A percentile compares a stretch with the other conserved stretches of the same genome.
These are phyloP conservation scores for Cucurbita ficifolia DNA, from an alignment of 306 rosid species.

Conservation along the genomic window DNA sequence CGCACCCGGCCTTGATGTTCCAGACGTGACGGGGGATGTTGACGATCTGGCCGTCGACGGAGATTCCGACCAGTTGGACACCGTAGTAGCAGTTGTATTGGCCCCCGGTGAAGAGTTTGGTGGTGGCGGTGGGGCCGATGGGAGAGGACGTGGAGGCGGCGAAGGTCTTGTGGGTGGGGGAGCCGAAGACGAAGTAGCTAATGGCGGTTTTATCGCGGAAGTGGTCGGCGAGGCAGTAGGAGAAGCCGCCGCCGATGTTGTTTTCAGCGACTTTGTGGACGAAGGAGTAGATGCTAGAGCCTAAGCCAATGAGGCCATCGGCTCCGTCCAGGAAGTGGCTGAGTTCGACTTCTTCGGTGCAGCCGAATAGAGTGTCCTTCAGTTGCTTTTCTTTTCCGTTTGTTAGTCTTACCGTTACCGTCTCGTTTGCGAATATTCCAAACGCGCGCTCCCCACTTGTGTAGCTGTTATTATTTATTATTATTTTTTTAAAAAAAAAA, in stretches of 20 bases:
- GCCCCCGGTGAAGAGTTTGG: conserved; percentile 19
- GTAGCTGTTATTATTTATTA: conserved; percentile 30
- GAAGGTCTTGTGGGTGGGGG: conserved; percentile 7
- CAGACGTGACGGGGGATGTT: conserved; percentile 38
- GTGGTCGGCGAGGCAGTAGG: conserved; percentile 78
- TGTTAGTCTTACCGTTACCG: conserved; percentile 26
- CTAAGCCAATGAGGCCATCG: conserved; percentile 63
- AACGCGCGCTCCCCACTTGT: conserved; percentile 31
- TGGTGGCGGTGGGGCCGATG: conserved; percentile 9
- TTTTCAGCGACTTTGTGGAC: conserved; percentile 15
- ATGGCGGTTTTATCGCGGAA: conserved; percentile 29
- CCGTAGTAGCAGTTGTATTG: conserved; percentile 25
- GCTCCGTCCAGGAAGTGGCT: conserved; percentile 6
- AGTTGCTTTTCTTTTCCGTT: conserved; percentile 28
- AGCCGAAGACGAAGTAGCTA: conserved; percentile 40
- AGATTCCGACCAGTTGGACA: conserved; percentile 26
- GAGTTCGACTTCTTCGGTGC: conserved; percentile 24
- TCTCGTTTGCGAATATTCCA: conserved; percentile 61
- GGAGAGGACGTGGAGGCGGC: conserved; percentile 25
- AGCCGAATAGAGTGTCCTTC: conserved; percentile 35
- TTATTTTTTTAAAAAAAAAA: too few relatives aligned
- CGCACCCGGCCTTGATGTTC: conserved; percentile 34
- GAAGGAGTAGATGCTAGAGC: conserved; percentile 29
- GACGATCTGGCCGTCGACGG: conserved; percentile 27
- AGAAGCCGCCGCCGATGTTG: conserved; percentile 36